Base-by-base conservation (phyloP, 257 asterid species). In the Solanum corneliomulleri region DNA sequence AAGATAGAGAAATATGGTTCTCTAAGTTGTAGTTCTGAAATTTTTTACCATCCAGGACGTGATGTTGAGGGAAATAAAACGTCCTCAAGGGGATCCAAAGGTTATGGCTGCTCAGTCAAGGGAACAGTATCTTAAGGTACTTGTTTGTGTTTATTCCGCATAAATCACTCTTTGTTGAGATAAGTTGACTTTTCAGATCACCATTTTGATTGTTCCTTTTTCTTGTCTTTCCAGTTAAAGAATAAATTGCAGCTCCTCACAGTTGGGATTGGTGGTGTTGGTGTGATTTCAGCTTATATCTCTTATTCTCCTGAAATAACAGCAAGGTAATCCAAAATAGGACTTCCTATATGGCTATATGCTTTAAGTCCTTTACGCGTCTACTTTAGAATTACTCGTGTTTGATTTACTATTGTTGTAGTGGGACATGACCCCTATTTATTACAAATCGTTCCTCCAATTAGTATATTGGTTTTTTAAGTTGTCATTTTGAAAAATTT, bases 61-160 rank as follows among this genome's bases (percentile, higher is more conserved):
- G 77, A 92, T 97, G 95, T 52, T 97, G 56, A 90, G 98, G 87
- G 98, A 97, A 89, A 35, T 94, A 10, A 93, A 88, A 45, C 93
- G 92, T 23, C 90, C 95, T 62, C 93, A 92, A 90, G 98, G 95
- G 88, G 98, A 94, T 91, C 98, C 98, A 70, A 89, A 88, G 90
- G 93, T 92, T 62, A 91, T 97, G 94, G 98, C 98, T 66, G 98
- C 98, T 85, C 92, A 90, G 89, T 97, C 98, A 23, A 94, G 96
- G 89, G 98, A 94, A 89, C 98, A 95, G 76, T 97, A 97, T 86
- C 90, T 85, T 88, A 94, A 97, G 98, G 99, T 95, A 45, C 83
- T 33, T 75, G 45, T 49, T 81, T 18, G 45, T 23, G 1, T 47
- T 49, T 49, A 81, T 52, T 49, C 69, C 20, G 2, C 45, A 5